phyloP scores from a whole-genome alignment of 1,284 basidiomycete genomes.

The Ceratobasidium sp. region DNA sequence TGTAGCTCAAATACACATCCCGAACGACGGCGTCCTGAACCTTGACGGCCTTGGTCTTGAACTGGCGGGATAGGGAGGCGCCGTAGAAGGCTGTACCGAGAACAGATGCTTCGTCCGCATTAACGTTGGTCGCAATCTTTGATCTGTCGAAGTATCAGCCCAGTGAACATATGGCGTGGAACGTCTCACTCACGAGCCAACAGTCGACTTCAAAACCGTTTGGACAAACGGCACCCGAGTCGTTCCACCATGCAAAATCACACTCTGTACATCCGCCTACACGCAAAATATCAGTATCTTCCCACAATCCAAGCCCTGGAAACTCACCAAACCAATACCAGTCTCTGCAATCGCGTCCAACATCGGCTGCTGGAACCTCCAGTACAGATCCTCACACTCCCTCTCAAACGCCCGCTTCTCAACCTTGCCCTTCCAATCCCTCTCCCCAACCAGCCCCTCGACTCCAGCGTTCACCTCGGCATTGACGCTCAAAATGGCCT shows the following conservation, averaged over 20 bases:
- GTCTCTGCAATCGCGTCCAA: constrained; percentile 80
- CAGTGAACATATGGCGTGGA: background rate
- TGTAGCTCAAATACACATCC: constrained; percentile 83
- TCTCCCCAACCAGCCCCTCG: constrained; percentile 90
- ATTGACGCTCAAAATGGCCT: constrained; percentile 95
- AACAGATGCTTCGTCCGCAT: constrained; percentile 96
- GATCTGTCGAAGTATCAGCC: constrained; percentile 61
- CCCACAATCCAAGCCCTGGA: constrained; percentile 3
- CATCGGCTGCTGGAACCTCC: constrained; percentile 80
- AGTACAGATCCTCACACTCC: constrained; percentile 72
- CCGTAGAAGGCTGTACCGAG: constrained; percentile 95
- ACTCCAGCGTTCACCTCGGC: constrained; percentile 79
- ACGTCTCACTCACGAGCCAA: constrained; percentile 70
- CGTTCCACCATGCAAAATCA: constrained; percentile 91
- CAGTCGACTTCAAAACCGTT: constrained; percentile 77
- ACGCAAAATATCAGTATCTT: background rate
- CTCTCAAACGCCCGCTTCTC: constrained; percentile 84
- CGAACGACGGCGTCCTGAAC: constrained; percentile 80
- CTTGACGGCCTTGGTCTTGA: constrained; percentile 96
- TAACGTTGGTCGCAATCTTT: constrained; percentile 93
- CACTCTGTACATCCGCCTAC: constrained; percentile 83
- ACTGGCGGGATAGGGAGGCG: constrained; percentile 88
- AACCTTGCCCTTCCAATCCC: constrained; percentile 88
- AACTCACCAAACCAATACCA: constrained; percentile 72
- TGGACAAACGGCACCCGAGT: constrained; percentile 95